These are phyloP conservation scores for Zhuliangozyma parablackwelliae DNA, from an alignment of 1,139 yeast genomes.

Conservation along the genomic window DNA sequence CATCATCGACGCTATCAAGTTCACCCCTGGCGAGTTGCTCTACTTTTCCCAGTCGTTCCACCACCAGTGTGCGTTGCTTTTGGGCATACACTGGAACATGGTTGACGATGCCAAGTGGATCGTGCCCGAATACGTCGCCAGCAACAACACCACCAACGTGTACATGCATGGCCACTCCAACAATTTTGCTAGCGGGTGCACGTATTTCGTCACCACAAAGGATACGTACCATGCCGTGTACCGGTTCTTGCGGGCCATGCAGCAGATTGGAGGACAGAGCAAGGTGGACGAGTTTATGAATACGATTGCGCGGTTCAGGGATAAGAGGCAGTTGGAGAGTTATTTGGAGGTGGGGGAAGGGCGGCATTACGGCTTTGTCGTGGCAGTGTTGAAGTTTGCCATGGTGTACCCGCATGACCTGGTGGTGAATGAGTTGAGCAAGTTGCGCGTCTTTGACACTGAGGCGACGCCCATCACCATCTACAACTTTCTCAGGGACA, in stretches of 20 bases:
- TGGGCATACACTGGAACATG: slow-evolving; percentile 25
- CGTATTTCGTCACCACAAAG: slow-evolving; percentile 25
- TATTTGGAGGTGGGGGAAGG: slow-evolving; percentile 35
- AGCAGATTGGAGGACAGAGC: background rate
- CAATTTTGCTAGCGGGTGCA: slow-evolving; percentile 16
- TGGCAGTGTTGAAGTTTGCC: slow-evolving; percentile 29
- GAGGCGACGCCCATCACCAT: slow-evolving; percentile 11
- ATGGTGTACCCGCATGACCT: slow-evolving; percentile 33
- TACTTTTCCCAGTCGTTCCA: slow-evolving; percentile 19
- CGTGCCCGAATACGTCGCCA: slow-evolving; percentile 15
- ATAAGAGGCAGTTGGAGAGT: slow-evolving; percentile 1
- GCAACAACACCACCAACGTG: slow-evolving; percentile 18
- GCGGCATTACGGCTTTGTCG: slow-evolving; percentile 16
- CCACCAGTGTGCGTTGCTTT: slow-evolving; percentile 25
- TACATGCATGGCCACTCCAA: slow-evolving; percentile 23
- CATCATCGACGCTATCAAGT: slow-evolving; percentile 19
- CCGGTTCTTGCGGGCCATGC: slow-evolving; percentile 12
- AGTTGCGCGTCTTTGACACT: slow-evolving; percentile 15
- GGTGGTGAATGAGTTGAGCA: slow-evolving; percentile 13
- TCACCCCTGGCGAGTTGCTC: slow-evolving; percentile 12
- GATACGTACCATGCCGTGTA: slow-evolving; percentile 10
- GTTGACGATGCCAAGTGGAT: slow-evolving; percentile 26
- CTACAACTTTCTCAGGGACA: slow-evolving; percentile 14
- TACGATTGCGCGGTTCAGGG: no score
- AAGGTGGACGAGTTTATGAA: no score